Evolutionary conservation across 1,284 basidiomycete species (phyloP), one percentile per base, ranked within the genome.

Genomic region (Trametes versicolor): DNA sequence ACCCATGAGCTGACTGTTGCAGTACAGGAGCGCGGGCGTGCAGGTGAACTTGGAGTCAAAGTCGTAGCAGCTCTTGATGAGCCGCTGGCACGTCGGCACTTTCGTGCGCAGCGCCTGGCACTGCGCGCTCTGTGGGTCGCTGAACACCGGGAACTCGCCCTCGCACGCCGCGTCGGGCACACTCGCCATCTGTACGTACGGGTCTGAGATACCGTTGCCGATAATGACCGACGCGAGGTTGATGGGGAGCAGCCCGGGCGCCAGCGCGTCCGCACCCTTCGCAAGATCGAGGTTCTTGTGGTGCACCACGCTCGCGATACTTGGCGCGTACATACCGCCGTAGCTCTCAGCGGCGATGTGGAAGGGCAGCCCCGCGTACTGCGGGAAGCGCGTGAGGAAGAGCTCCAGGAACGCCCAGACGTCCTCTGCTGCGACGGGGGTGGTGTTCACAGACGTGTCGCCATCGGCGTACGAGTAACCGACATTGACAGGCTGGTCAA

Each of bases 351-450:
- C 90, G 19, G 89, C 90, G 64, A 93, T 78, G 74, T 93, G 91
- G 81, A 93, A 92, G 0, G 88, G 85, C 6, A 81, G 79, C 48
- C 81, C 80, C 4, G 90, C 82, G 75, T 95, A 95, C 73, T 94
- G 75, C 4, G 87, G 85, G 82, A 86, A 90, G 63, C 90, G 83
- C 67, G 83, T 81, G 67, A 97, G 82, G 87, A 98, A 98, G 50
- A 98, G 85, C 73, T 95, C 85, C 56, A 98, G 83, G 87, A 98
- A 97, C 3, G 93, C 94, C 73, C 95, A 95, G 29, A 90, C 85
- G 70, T 90, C 88, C 72, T 79, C 75, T 32, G 83, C 84, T 6
- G 83, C 80, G 58, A 81, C 81, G 41, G 80, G 80, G 52, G 80
- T 79, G 61, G 77, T 84, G 71, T 80, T 78, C 63, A 90, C 84